A percentile compares a stretch with the other conserved stretches of the same genome.
Evolutionary conservation across 202 grass and related monocot genomes (phyloP).

Genomic region (Carex arenaria): DNA sequence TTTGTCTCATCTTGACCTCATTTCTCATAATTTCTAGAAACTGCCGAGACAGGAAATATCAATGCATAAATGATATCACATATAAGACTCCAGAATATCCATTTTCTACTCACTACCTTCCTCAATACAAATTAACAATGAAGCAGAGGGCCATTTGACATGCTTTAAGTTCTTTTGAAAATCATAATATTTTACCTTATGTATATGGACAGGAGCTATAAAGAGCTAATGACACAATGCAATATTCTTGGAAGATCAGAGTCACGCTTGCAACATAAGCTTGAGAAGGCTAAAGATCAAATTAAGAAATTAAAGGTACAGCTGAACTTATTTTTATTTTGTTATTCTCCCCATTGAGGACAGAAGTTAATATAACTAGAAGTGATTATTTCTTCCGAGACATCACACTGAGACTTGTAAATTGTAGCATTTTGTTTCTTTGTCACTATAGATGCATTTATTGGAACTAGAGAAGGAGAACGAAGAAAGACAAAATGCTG

Average conservation of each 20-base stretch:
- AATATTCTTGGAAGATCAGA: conserved; percentile 83
- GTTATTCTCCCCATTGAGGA: neutral
- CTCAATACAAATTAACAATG: too few relatives aligned
- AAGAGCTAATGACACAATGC: conserved; percentile 82
- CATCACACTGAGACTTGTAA: neutral
- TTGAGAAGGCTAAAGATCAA: conserved; percentile 76
- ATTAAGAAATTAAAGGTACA: conserved; percentile 65
- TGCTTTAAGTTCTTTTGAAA: too few relatives aligned
- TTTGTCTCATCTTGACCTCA: neutral
- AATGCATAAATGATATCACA: neutral
- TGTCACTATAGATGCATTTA: conserved; percentile 42
- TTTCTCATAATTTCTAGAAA: neutral
- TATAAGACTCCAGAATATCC: neutral
- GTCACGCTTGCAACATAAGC: conserved; percentile 43
- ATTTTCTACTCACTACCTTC: too few relatives aligned
- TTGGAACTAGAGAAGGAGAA: conserved; percentile 57
- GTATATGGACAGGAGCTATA: conserved; percentile 56
- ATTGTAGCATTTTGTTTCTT: neutral
- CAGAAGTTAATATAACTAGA: neutral
- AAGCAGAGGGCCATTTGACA: too few relatives aligned
- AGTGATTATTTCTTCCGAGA: neutral
- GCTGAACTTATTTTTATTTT: neutral
- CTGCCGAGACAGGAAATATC: neutral
- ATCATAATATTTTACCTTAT: too few relatives aligned
- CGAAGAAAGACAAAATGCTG: conserved; percentile 76